Evolutionary conservation across 169 alveolate species (phyloP), one percentile per base, ranked within the genome.

Genomic region (Theileria annulata): DNA sequence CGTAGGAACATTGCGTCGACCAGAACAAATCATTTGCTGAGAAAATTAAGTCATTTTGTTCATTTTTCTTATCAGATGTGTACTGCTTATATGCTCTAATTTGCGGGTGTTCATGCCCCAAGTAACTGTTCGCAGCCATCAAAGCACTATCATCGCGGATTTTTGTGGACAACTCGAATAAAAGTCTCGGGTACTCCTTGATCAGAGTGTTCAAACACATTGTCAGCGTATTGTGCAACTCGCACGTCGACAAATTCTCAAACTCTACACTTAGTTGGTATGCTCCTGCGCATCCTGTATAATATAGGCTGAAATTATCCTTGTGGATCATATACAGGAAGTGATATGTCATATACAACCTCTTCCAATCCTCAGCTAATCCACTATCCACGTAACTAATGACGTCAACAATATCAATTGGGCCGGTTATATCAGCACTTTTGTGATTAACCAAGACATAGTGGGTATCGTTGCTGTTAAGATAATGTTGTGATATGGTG

Each of bases 21-120:
- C 90, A 84, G 67, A 84, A 84, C 74, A 84, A 37, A 48, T 84
- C 90, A 28, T 84, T 84, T 23, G 86, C 79, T 33, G 90, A 82
- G 60, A 82, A 69, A 28, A 79, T 23, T 2, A n/a, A 33, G 27
- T 82, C 89, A 30, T 33, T 66, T 23, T 25, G 83, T 30, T 72
- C 37, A 33, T 54, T 60, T 59, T 69, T 82, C 48, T 69, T 9
- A 23, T 75, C 86, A 5, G 77, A 47, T 28, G 64, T 64, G n/a
- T 23, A 75, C 77, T 67, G 23, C 71, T 82, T 82, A 80, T 71
- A 76, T 12, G 86, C 89, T 69, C 74, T 75, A 25, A 82, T 67
- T 42, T 82, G 81, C 2, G 89, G 89, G 56, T 82, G 89, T 15
- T 75, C 89, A 35, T 82, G 89, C n/a, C 86, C 58, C 48, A 19